Evolutionary conservation across 805 yeast species (phyloP).

Genomic region (Hermanozyma aechmeae): DNA sequence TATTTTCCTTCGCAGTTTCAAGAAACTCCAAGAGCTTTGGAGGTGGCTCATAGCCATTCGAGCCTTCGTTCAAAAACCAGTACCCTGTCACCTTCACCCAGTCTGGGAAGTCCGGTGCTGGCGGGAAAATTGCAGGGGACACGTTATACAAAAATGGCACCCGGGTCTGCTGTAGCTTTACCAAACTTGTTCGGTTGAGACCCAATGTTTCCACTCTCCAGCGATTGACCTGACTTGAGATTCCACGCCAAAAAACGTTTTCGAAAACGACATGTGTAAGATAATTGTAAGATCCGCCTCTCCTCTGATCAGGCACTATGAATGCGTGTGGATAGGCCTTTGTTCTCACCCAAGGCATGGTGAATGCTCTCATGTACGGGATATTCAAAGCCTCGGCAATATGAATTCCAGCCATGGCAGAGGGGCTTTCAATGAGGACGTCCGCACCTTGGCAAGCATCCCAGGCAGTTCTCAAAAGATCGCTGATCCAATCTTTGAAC

Average conservation of each 20-base stretch:
- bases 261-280: slow-evolving; percentile 91
- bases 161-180: slow-evolving; percentile 60
- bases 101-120: slow-evolving; percentile 86
- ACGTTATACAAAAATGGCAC: slow-evolving; percentile 87
- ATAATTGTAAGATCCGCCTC: slow-evolving; percentile 89
- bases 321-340: slow-evolving; percentile 96
- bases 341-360: slow-evolving; percentile 98
- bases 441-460: slow-evolving; percentile 77
- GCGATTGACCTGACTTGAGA: slow-evolving; percentile 72
- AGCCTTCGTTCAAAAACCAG: slow-evolving; percentile 78
- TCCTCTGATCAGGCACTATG: slow-evolving; percentile 85
- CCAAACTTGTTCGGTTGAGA: slow-evolving; percentile 62
- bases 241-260: slow-evolving; percentile 89
- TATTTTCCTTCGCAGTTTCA: slow-evolving; percentile 44
- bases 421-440: slow-evolving; percentile 87
- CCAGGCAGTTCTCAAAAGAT: slow-evolving; percentile 70
- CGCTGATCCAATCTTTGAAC: slow-evolving; percentile 77
- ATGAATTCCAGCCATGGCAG: slow-evolving; percentile 92
- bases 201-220: slow-evolving; percentile 72
- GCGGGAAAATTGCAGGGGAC: slow-evolving; percentile 83
- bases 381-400: slow-evolving; percentile 86
- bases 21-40: slow-evolving; percentile 50
- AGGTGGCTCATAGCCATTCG: slow-evolving; percentile 49
- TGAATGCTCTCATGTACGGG: slow-evolving; percentile 90
- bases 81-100: slow-evolving; percentile 96